phyloP scores from a whole-genome alignment of 176 grass and related monocot genomes.

The Musa beccarii region DNA sequence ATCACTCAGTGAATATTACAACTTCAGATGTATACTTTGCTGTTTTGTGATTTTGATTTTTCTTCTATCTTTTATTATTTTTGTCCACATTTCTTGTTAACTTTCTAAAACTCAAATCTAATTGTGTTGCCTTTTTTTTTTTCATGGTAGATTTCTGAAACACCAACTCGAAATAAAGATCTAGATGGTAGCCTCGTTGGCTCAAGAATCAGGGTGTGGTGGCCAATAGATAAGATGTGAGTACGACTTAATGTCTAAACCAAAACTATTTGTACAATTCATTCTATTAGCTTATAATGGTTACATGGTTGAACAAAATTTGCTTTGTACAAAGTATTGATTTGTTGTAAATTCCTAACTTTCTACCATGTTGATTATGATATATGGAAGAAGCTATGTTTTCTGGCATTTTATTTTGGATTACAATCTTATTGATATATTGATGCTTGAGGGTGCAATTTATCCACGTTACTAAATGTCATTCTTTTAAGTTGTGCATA shows the following conservation, averaged over 20 bases:
- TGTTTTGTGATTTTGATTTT: background rate
- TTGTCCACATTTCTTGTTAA: background rate
- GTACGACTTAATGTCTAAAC: background rate
- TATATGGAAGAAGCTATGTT: background rate
- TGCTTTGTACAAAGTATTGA: background rate
- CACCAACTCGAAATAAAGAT: slow-evolving; percentile 30
- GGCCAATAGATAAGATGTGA: slow-evolving; percentile 81
- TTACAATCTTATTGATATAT: background rate
- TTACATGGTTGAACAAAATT: background rate
- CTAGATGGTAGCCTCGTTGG: slow-evolving; percentile 48
- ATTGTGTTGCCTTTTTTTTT: background rate
- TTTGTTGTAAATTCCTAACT: background rate
- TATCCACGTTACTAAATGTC: background rate
- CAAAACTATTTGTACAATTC: background rate
- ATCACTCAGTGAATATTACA: too few species aligned
- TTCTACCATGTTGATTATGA: background rate
- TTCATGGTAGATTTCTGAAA: slow-evolving; percentile 28
- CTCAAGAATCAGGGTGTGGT: slow-evolving; percentile 81
- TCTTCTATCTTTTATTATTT: background rate
- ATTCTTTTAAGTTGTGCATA: background rate
- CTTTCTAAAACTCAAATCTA: background rate
- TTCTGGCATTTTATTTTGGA: background rate
- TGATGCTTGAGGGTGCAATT: background rate
- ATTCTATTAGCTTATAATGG: background rate
- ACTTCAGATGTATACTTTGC: too few species aligned